These are phyloP conservation scores for Zoysia pacifica DNA, from an alignment of 176 grass and related monocot species.

Conservation along the genomic window DNA sequence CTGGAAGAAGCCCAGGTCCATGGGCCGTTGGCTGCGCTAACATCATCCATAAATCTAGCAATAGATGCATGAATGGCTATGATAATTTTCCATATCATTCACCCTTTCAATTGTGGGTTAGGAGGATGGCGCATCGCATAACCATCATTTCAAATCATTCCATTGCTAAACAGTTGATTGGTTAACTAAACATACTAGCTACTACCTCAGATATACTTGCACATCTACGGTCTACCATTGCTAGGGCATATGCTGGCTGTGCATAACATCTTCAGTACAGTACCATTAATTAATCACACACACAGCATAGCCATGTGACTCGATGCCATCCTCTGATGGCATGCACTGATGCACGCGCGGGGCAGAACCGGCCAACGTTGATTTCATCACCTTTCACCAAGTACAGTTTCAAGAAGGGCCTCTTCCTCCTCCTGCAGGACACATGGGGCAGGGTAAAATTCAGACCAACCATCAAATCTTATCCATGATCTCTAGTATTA, in stretches of 20 bases:
- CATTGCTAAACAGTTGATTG: background rate
- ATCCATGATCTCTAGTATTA: background rate
- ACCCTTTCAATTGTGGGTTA: background rate
- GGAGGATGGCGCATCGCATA: background rate
- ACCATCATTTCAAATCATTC: background rate
- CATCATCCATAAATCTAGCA: background rate
- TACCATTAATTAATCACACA: background rate
- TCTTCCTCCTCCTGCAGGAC: constrained; percentile 71
- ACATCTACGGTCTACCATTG: constrained; percentile 3
- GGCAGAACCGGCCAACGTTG: background rate
- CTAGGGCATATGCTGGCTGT: background rate
- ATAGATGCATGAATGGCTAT: background rate
- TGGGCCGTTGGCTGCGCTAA: too few species aligned
- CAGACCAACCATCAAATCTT: background rate
- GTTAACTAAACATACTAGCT: background rate
- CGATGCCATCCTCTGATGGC: too few species aligned
- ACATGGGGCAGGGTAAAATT: background rate
- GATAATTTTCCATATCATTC: background rate
- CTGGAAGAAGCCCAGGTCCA: too few species aligned
- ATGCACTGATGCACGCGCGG: background rate
- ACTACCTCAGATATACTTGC: constrained; percentile 23
- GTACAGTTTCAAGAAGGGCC: constrained; percentile 70
- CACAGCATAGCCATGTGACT: background rate
- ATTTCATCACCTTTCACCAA: constrained; percentile 62
- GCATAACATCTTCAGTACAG: background rate